A percentile compares a stretch with the other conserved stretches of the same genome.
These are phyloP conservation scores for Bacidia rubella DNA, from an alignment of 495 filamentous ascomycete genomes.

Conservation along the genomic window DNA sequence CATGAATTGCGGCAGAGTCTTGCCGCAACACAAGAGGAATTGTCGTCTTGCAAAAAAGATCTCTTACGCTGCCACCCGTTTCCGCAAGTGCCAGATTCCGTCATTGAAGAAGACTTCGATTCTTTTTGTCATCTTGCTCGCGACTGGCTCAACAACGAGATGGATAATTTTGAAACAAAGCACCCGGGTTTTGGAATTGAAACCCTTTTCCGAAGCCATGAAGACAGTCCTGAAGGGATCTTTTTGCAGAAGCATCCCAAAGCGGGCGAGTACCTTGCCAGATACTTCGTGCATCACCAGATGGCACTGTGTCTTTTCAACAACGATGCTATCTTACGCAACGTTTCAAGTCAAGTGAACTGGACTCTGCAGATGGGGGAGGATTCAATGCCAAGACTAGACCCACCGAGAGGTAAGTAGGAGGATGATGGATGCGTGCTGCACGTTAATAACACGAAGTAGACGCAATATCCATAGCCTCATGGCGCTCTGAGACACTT, in stretches of 20 bases:
- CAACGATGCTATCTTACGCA: neutral
- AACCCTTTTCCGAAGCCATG: neutral
- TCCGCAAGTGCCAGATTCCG: slow-evolving; percentile 5
- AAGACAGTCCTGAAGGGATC: neutral
- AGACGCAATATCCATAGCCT: slow-evolving; percentile 5
- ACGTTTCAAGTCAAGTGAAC: neutral
- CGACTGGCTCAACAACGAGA: slow-evolving; percentile 9
- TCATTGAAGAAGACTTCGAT: neutral
- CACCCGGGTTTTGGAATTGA: neutral
- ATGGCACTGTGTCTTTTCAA: slow-evolving; percentile 4
- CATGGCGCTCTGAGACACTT: slow-evolving; percentile 16
- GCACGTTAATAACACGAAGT: neutral
- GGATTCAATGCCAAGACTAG: slow-evolving; percentile 3
- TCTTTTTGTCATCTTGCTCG: slow-evolving; percentile 1
- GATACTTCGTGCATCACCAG: neutral
- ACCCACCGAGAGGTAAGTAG: slow-evolving; percentile 11
- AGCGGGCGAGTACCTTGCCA: slow-evolving; percentile 4
- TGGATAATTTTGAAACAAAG: neutral
- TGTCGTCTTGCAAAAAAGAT: slow-evolving; percentile 12
- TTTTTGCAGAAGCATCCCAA: neutral
- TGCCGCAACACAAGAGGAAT: neutral
- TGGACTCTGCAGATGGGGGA: slow-evolving; percentile 1
- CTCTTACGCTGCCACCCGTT: slow-evolving; percentile 9
- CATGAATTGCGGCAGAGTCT: neutral
- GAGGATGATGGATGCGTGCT: too few species aligned